Base-by-base conservation (phyloP, 306 rosid genomes). In the Cicer bijugum region DNA sequence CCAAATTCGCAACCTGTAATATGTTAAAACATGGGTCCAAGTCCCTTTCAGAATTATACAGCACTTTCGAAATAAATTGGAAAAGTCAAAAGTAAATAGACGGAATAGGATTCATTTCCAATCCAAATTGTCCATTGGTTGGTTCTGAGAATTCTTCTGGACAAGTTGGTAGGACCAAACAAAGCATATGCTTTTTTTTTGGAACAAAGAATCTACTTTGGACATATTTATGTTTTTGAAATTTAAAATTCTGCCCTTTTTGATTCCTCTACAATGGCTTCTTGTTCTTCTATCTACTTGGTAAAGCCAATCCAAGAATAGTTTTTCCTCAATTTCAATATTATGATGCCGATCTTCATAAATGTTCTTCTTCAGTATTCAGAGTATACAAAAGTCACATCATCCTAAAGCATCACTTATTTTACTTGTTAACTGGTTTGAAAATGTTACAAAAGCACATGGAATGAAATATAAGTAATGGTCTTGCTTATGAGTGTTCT, bases 141-240 rank as follows among this genome's bases (percentile, higher is more conserved):
- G 53, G 48, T 82, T 9, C 65, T 57, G 61, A 82, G 33, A 81
- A 77, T 66, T 75, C 74, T 69, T 45, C n/a, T 17, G 10, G 70
- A 15, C 80, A 82, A 62, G 51, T 60, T 82, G 75, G 70, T 73
- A 5, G 75, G 72, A 68, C 55, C 52, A 72, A 55, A 74, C 71
- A 66, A 19, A 44, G 64, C 17, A 61, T 46, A 78, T 53, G 71
- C 65, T 63, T 64, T 47, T 28, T 19, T 67, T 19, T 50, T 78
- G 80, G 77, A 62, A 67, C 11, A 50, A 38, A 63, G 67, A 55
- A 74, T 78, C 68, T 70, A 38, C 69, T 75, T 55, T 77, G 76
- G 67, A 71, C 16, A 76, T 56, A 14, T 50, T 70, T 48, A 76
- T 56, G 19, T 50, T 70, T 48, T 68, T 61, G 69, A 16, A 45